Base-by-base conservation (phyloP, 225 moss, liverwort and hornwort genomes). In the Ulota crispa region DNA sequence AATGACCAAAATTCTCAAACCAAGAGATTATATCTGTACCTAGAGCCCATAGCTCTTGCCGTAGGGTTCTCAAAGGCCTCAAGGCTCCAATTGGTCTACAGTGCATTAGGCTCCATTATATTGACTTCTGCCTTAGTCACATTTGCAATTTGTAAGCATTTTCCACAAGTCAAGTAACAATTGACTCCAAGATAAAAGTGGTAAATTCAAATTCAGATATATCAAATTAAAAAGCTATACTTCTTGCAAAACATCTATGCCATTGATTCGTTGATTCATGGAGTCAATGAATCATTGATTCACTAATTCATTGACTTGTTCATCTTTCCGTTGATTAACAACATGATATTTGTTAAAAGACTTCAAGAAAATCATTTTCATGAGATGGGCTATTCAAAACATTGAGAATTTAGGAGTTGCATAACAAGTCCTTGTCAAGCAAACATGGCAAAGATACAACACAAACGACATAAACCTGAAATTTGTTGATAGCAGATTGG, bases 31-130 rank as follows among this genome's bases (percentile, higher is more conserved):
- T 18, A 75, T 31, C 5, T 26, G 12, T 92, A 99, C 93, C 95
- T 94, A 56, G 95, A 93, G 47, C 95, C 95, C 73, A 83, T 86
- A 82, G 93, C 98, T 87, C 93, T 92, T 37, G 93, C 90, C 13
- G 93, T 91, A 36, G 94, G 95, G 70, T 99, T 99, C 66, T 93
- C 89, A 78, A 99, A 96, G 21, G 95, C 92, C 79, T 92, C 89
- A 18, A 91, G 85, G 34, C 87, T 88, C 98, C 98, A 99, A 80
- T 83, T 89, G 56, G 87, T 93, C 73, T 93, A 88, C 83, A 99
- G 75, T 41, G 94, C 98, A 83, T 92, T 96, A 1, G 95, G 95
- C 78, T 92, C 87, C 42, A 90, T 73, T 68, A 96, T 91, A 36
- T 75, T 82, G 53, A 92, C 74, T 66, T 92, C 92, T 43, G 70